phyloP scores from a whole-genome alignment of 202 grass and related monocot species.

The Hordeum pubiflorum region DNA sequence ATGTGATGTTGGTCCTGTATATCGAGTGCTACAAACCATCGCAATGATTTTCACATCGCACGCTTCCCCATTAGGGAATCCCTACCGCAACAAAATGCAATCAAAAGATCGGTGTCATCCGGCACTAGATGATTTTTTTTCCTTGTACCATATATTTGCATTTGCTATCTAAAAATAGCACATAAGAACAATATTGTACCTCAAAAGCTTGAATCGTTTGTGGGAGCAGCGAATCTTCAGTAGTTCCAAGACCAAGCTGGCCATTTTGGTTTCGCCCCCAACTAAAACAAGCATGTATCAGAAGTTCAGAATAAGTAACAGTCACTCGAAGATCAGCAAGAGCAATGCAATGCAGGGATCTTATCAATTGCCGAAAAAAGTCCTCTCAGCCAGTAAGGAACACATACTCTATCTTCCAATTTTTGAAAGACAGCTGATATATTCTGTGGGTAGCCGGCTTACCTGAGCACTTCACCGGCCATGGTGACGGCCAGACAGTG shows the following conservation, averaged over 20 bases:
- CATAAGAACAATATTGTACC: constrained; percentile 31
- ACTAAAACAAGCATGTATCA: constrained; percentile 33
- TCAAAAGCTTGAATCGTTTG: constrained; percentile 93
- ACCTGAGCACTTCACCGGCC: constrained; percentile 83
- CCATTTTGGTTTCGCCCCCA: constrained; percentile 99
- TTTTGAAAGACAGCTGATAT: not conserved
- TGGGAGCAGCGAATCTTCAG: constrained; percentile 86
- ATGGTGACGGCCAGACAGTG: constrained; percentile 92
- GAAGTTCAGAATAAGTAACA: not conserved
- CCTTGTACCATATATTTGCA: not conserved
- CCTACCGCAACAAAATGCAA: not conserved
- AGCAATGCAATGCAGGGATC: not conserved
- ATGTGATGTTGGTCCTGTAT: not conserved
- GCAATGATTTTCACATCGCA: not conserved
- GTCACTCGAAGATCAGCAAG: not conserved
- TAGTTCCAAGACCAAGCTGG: constrained; percentile 96
- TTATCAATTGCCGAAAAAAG: not conserved
- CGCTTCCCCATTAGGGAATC: not conserved
- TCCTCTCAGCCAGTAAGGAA: not conserved
- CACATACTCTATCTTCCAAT: not conserved
- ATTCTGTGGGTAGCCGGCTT: not conserved
- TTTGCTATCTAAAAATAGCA: not conserved
- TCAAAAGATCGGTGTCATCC: not conserved
- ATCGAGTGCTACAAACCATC: not conserved
- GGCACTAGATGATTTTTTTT: not conserved